Evolutionary conservation across 805 yeast species (phyloP), one percentile per base, ranked within the genome.

Genomic region (Teunomyces aglyptinius): DNA sequence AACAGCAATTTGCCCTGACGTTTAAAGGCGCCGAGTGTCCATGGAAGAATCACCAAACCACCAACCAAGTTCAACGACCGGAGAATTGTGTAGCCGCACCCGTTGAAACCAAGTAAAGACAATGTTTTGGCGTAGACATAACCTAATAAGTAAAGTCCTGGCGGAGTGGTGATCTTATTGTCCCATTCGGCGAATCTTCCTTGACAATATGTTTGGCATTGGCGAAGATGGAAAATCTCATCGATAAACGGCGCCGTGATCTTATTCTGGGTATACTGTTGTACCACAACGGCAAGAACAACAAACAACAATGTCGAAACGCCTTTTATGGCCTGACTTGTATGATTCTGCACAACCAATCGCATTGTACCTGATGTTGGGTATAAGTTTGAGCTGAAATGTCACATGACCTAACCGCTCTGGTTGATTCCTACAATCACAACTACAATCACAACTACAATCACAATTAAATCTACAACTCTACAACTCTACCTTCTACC

Each of bases 141-240:
- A 4, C 80, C 81, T 7, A 80, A 51, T 5, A 64, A 47, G 60
- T 94, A 92, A 13, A 92, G 69, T 0, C 98, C 99, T 1, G 98
- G 98, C 1, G 99, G 99, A 0, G 99, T 94, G 1, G 99, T 92
- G 60, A 94, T 89, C 60, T 92, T 91, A 10, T 82, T 76, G 63
- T 94, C 89, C 96, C 96, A 90, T 1, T 68, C 57, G n/a, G 52
- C 45, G 67, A 82, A 89, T 43, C 81, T 70, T 10, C 85, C 85
- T 1, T 61, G 54, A 49, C 89, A 78, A 58, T 86, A 90, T 41
- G 70, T 74, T 48, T 80, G 74, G 5, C 95, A 82, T 71, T 94
- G 98, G 6, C 82, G 81, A 18, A 88, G 73, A 61, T 94, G 99
- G 66, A 92, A 92, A 10, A 79, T 73, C 64, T 94, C 99, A 68